Conservation (phyloP, 257 asterid species). For the Osmanthus fragrans region DNA sequence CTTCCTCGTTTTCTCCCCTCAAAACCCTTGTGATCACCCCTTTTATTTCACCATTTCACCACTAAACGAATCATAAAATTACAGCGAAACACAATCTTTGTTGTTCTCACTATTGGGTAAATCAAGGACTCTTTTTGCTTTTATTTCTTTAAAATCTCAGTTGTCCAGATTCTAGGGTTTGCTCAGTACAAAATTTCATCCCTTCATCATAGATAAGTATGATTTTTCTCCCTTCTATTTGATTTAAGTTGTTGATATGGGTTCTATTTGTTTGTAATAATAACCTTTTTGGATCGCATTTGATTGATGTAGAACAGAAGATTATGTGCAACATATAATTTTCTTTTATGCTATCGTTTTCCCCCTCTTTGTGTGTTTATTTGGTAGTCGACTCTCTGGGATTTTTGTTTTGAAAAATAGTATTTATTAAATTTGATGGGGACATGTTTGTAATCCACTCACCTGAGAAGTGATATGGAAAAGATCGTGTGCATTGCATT, state of each 20-base stretch:
- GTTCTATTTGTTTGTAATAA: not conserved
- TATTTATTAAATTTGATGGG: not conserved
- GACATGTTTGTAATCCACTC: not conserved
- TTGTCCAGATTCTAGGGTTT: conserved; percentile 33
- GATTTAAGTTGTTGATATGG: not conserved
- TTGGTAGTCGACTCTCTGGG: conserved; percentile 20
- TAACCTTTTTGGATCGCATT: conserved; percentile 17
- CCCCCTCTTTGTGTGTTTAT: conserved; percentile 3
- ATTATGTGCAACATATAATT: conserved; percentile 2
- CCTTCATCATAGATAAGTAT: conserved; percentile 18
- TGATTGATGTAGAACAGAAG: not conserved
- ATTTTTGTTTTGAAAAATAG: not conserved
- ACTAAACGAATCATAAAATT: conserved; percentile 8
- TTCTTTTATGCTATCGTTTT: conserved; percentile 6
- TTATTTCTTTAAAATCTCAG: conserved; percentile 1
- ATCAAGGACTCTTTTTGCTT: conserved; percentile 9
- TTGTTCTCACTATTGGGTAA: conserved; percentile 3
- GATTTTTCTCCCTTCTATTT: conserved; percentile 22
- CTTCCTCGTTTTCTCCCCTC: conserved; percentile 13
- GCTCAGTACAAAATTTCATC: conserved; percentile 22
- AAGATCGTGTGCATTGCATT: not conserved
- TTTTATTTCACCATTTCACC: conserved; percentile 14
- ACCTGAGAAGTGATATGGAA: not conserved
- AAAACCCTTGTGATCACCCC: conserved; percentile 6
- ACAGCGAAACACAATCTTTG: conserved; percentile 3